phyloP scores from a whole-genome alignment of 805 yeast species.

The Yamadazyma akitaensis region DNA sequence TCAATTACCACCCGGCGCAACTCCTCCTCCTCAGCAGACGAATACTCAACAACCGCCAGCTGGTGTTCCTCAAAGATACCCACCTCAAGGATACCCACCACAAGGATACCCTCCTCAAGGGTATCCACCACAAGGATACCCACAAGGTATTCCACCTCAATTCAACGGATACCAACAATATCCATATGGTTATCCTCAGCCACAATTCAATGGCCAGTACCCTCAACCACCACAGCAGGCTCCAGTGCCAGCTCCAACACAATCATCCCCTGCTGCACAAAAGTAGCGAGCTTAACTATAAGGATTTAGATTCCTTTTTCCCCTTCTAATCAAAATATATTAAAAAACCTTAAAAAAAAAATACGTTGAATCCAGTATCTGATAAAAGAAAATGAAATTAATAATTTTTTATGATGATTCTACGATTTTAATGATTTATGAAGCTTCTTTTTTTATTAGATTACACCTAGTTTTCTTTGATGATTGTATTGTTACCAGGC shows the following conservation, averaged over 20 bases:
- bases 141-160: slow-evolving; percentile 21
- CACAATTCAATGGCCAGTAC: slow-evolving; percentile 16
- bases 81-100: slow-evolving; percentile 4
- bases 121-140: slow-evolving; percentile 16
- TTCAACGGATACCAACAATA: slow-evolving; percentile 22
- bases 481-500: slow-evolving; percentile 5
- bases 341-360: slow-evolving; percentile 5
- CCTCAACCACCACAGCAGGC: slow-evolving; percentile 14
- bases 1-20: slow-evolving; percentile 11
- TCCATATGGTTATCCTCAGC: slow-evolving; percentile 17
- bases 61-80: slow-evolving; percentile 10
- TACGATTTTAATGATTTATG: slow-evolving; percentile 10
- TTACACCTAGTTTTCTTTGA: neutral
- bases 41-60: slow-evolving; percentile 13
- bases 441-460: slow-evolving; percentile 6
- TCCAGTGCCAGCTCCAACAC: slow-evolving; percentile 9
- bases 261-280: slow-evolving; percentile 11
- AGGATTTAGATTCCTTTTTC: neutral
- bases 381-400: slow-evolving; percentile 3
- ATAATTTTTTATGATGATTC: slow-evolving; percentile 4
- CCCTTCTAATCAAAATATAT: neutral
- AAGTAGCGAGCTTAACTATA: neutral
- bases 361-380: neutral
- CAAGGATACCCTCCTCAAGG: slow-evolving; percentile 13
- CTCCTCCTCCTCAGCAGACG: slow-evolving; percentile 3